Evolutionary conservation across 192 early-diverging fungal species (phyloP), one percentile per base, ranked within the genome.

Genomic region (Podila minutissima): DNA sequence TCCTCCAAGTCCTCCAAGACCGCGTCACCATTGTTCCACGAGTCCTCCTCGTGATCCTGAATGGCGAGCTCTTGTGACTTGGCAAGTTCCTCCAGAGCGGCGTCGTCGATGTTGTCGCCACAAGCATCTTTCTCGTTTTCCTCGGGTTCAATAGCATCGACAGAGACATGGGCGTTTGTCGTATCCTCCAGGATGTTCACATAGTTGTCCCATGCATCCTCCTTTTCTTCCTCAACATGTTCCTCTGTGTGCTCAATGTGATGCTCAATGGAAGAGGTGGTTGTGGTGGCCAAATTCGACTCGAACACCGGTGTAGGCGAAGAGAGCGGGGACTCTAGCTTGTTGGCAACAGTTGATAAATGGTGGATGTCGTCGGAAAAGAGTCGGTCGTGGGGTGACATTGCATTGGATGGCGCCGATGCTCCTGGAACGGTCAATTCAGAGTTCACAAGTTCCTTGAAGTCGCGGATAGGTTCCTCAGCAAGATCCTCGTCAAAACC

Each of bases 321-420:
- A 15, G 41, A 46, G 15, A 46, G 41, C 15, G 13, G 41, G 1
- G 41, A 46, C 41, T 46, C 41, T 2, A 46, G 41, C 41, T 8
- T 46, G 38, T 11, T 41, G 12, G 41, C 2, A 46, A 46, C 33
- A 33, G 62, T n/a, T 0, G 62, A 20, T 0, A 63, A 13, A 10
- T 63, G 62, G 17, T 38, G 62, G 11, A 63, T 63, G 20, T 32
- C 33, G 20, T 63, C 35, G 17, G 62, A 63, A 37, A 63, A 63
- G 62, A 46, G 62, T 17, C 62, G 62, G n/a, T 63, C 62, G 33
- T 63, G 62, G 20, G 62, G 62, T 19, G 62, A 63, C 37, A 63
- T 41, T 4, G 62, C 0, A 10, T 9, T 20, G 5, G 37, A n/a
- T 38, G 37, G 20, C 5, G 20, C 35, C 7, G 33, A 29, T 7